Evolutionary conservation across 805 yeast genomes (phyloP).

Genomic region (Priceomyces medius): DNA sequence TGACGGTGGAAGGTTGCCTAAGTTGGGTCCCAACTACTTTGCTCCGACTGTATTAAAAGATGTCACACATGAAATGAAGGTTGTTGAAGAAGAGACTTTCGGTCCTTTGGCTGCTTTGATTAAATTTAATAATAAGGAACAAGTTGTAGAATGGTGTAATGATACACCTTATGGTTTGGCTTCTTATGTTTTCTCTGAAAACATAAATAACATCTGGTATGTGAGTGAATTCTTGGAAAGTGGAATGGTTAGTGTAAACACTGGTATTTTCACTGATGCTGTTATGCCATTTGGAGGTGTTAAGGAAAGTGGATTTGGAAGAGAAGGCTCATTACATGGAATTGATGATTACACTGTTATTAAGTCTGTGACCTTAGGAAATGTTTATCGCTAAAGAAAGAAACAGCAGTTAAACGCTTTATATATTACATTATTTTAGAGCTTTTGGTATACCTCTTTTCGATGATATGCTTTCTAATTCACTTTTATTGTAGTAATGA

Average conservation of each 20-base stretch:
- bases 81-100: conserved; percentile 58
- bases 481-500: conserved; percentile 43
- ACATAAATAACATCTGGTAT: conserved; percentile 48
- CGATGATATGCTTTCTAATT: conserved; percentile 16
- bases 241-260: conserved; percentile 67
- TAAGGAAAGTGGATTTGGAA: conserved; percentile 75
- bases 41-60: conserved; percentile 54
- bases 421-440: conserved; percentile 2
- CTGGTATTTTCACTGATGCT: conserved; percentile 56
- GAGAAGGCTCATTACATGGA: conserved; percentile 78
- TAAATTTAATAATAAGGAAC: conserved; percentile 52
- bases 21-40: conserved; percentile 51
- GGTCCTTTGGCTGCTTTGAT: conserved; percentile 64
- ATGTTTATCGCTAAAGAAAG: conserved; percentile 24
- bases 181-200: conserved; percentile 56
- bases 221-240: conserved; percentile 57
- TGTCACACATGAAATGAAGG: conserved; percentile 51
- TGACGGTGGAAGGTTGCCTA: conserved; percentile 52
- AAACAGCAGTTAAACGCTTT: background rate
- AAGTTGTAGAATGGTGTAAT: conserved; percentile 55
- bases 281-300: conserved; percentile 78
- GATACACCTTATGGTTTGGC: conserved; percentile 59
- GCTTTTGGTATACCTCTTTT: conserved; percentile 4
- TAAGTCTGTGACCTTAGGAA: conserved; percentile 53
- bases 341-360: conserved; percentile 67